Percentiles rank a stretch among this genome's conserved stretches.
Evolutionary conservation across 768 basidiomycete species (phyloP).

Genomic region (Macrolepiota dolichaula): DNA sequence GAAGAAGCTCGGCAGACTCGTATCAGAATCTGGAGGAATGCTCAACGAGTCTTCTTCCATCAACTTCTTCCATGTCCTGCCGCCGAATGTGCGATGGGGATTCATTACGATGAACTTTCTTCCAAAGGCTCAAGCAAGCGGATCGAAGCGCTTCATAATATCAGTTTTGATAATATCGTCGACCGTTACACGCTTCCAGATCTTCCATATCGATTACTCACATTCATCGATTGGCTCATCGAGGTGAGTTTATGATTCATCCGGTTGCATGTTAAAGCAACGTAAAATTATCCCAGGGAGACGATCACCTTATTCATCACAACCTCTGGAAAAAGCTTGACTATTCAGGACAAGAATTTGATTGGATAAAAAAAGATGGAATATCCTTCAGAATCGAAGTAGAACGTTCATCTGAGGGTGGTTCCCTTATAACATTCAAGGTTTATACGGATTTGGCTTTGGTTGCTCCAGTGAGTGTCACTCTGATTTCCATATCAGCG

Average conservation of each 20-base stretch:
- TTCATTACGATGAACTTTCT: background rate
- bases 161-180: background rate
- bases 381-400: background rate
- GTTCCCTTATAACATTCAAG: background rate
- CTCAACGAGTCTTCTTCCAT: background rate
- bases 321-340: background rate
- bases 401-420: background rate
- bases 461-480: background rate
- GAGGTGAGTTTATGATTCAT: background rate
- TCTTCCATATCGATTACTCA: background rate
- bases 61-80: background rate
- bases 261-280: background rate
- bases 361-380: background rate
- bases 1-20: background rate
- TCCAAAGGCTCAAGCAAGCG: background rate
- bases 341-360: background rate
- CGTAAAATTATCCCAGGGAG: background rate
- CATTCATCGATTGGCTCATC: background rate
- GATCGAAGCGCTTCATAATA: background rate
- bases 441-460: background rate
- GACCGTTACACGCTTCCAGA: background rate
- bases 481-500: background rate
- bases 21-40: background rate
- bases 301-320: background rate
- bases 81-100: background rate